These are phyloP conservation scores for Galeopsis tetrahit DNA, from an alignment of 257 asterid species.

Conservation along the genomic window DNA sequence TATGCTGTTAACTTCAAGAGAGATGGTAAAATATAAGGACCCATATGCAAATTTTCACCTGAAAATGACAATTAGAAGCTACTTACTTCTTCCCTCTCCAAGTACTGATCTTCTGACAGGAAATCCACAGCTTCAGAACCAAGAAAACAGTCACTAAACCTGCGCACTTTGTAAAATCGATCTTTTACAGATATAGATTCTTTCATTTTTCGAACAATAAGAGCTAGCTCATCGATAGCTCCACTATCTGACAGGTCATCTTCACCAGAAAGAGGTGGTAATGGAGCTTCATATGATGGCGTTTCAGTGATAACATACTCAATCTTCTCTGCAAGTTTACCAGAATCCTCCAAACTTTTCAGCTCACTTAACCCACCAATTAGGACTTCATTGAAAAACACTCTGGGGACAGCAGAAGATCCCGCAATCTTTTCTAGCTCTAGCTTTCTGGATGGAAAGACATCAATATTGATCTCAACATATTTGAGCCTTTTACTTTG, in stretches of 20 bases:
- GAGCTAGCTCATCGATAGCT: constrained; percentile 82
- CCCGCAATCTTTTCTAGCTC: constrained; percentile 83
- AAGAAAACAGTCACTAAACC: constrained; percentile 66
- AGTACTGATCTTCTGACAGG: constrained; percentile 85
- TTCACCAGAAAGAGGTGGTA: constrained; percentile 96
- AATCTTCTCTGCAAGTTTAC: constrained; percentile 76
- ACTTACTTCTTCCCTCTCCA: constrained; percentile 88
- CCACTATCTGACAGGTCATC: constrained; percentile 82
- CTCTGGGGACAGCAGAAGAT: constrained; percentile 72
- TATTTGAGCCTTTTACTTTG: constrained; percentile 70
- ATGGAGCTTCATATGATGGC: constrained; percentile 81
- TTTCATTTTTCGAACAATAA: constrained; percentile 80
- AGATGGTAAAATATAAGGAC: background rate
- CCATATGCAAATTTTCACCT: background rate
- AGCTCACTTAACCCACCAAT: constrained; percentile 76
- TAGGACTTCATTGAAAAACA: constrained; percentile 79
- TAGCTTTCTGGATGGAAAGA: constrained; percentile 68
- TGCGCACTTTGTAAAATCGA: constrained; percentile 78
- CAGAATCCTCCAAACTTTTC: constrained; percentile 69
- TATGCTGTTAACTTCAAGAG: background rate
- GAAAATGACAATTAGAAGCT: constrained; percentile 19
- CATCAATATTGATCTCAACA: constrained; percentile 78
- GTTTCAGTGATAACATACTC: constrained; percentile 72
- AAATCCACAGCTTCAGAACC: constrained; percentile 90
- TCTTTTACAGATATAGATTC: constrained; percentile 61